Evolutionary conservation across 352 stramenopile genomes (phyloP).

Genomic region (Pythium grandisporangium): DNA sequence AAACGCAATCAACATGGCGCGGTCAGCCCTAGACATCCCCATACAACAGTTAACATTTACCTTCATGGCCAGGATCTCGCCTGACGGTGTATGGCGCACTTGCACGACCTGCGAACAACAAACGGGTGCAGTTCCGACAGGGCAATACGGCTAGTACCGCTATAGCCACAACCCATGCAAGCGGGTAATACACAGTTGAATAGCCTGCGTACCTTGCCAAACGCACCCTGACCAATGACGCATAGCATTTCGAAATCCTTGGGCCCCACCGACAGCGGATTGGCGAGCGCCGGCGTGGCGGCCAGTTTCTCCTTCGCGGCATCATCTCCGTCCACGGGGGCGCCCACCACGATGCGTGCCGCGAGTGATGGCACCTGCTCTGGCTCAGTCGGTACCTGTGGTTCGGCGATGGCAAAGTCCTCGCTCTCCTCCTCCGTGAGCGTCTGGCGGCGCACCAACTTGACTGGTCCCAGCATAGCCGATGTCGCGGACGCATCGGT

Average conservation of each 20-base stretch:
- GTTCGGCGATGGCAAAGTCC: slow-evolving; percentile 49
- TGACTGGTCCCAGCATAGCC: slow-evolving; percentile 5
- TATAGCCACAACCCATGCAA: not conserved
- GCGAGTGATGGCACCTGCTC: not conserved
- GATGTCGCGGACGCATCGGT: slow-evolving; percentile 1
- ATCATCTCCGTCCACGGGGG: slow-evolving; percentile 5
- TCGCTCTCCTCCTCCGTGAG: slow-evolving; percentile 50
- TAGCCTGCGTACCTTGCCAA: slow-evolving; percentile 40
- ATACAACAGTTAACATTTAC: slow-evolving; percentile 10
- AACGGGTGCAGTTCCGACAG: not conserved
- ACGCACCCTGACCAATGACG: slow-evolving; percentile 77
- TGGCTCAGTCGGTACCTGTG: slow-evolving; percentile 15
- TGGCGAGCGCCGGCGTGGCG: too few relatives aligned
- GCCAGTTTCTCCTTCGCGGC: slow-evolving; percentile 4
- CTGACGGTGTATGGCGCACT: slow-evolving; percentile 65
- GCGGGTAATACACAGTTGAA: not conserved
- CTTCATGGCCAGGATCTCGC: slow-evolving; percentile 82
- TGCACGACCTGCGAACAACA: slow-evolving; percentile 46
- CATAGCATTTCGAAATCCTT: slow-evolving; percentile 76
- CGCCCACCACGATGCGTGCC: too few relatives aligned
- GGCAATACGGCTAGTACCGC: not conserved
- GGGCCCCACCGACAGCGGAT: slow-evolving; percentile 27
- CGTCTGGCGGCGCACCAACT: slow-evolving; percentile 9
- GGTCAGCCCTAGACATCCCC: not conserved
- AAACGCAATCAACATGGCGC: not conserved